Evolutionary conservation across 1,284 basidiomycete genomes (phyloP), one percentile per base, ranked within the genome.

Genomic region (Leccinum fuscescens): DNA sequence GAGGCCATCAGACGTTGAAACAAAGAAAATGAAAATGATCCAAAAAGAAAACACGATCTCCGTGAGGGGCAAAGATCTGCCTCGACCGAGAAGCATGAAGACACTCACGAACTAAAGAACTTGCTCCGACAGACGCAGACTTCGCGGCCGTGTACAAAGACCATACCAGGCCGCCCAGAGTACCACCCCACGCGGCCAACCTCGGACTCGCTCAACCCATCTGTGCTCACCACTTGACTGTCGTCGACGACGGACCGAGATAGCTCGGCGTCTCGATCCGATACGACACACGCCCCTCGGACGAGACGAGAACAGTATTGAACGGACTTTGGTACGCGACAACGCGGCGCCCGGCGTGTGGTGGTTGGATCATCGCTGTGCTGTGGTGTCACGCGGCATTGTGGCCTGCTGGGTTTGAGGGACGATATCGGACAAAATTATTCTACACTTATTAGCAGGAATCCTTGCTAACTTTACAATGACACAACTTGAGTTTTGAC

Each of bases 61-160:
- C 22, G 20, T 49, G 46, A 48, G 6, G 22, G 11, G 46, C 3
- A 14, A 31, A 29, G 49, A 31, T n/a, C 49, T n/a, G 20, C 48
- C 44, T 55, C 48, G 20, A 15, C 15, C 24, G 6, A 29, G 27
- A 15, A 24, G 24, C 22, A 49, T 15, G 11, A 11, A 7, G 48
- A 3, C 7, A 72, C 73, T 64, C 56, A 72, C 73, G 73, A 72
- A 54, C 71, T 67, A 35, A 74, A 72, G 49, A 72, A 63, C 46
- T 60, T 73, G 58, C 64, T 64, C 8, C 67, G 65, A 29, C 24
- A 56, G 57, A 72, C 49, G 60, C 17, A 69, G 24, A 75, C 59
- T 31, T 70, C 66, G 56, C 63, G 73, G 8, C 71, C 72, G 55
- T 69, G 64, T 0, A 74, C 66, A 24, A 72, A n/a, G 48, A 74